Conservation (phyloP, 75 land plant species). For the Pinus albicaulis region DNA sequence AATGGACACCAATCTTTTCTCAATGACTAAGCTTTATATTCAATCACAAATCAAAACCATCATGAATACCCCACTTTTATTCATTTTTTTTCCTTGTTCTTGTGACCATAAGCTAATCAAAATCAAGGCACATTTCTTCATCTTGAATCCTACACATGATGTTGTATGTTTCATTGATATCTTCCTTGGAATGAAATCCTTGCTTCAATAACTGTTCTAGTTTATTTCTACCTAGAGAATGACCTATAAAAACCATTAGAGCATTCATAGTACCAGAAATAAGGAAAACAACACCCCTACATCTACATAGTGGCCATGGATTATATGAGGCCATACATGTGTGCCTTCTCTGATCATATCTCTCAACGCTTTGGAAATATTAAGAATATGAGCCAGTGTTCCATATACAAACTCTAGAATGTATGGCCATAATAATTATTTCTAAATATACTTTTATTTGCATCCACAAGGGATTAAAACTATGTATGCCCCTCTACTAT, state of each 20-base stretch:
- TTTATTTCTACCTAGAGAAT: slow-evolving; percentile 90
- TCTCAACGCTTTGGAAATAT: slow-evolving; percentile 83
- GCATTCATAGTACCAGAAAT: slow-evolving; percentile 87
- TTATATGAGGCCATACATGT: slow-evolving; percentile 81
- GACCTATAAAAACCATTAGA: slow-evolving; percentile 91
- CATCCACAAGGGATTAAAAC: slow-evolving; percentile 89
- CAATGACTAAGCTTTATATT: slow-evolving; percentile 71
- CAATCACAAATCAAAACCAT: slow-evolving; percentile 82
- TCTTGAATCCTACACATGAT: slow-evolving; percentile 86
- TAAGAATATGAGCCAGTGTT: slow-evolving; percentile 71
- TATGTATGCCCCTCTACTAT: slow-evolving; percentile 88
- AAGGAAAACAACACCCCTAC: slow-evolving; percentile 82
- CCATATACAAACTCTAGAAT: slow-evolving; percentile 95
- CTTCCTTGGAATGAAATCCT: slow-evolving; percentile 76
- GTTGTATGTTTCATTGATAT: slow-evolving; percentile 74
- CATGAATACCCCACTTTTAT: slow-evolving; percentile 90
- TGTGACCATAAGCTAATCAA: slow-evolving; percentile 82
- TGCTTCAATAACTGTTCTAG: slow-evolving; percentile 87
- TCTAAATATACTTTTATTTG: slow-evolving; percentile 67
- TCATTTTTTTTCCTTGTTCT: slow-evolving; percentile 91
- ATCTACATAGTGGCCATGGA: slow-evolving; percentile 96
- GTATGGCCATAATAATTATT: slow-evolving; percentile 84
- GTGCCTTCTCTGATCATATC: slow-evolving; percentile 67
- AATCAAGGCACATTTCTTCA: slow-evolving; percentile 77
- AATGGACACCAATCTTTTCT: slow-evolving; percentile 66